A percentile compares a stretch with the other conserved stretches of the same genome.
Evolutionary conservation across 441 rosid species (phyloP).

Genomic region (Populus hybrid): DNA sequence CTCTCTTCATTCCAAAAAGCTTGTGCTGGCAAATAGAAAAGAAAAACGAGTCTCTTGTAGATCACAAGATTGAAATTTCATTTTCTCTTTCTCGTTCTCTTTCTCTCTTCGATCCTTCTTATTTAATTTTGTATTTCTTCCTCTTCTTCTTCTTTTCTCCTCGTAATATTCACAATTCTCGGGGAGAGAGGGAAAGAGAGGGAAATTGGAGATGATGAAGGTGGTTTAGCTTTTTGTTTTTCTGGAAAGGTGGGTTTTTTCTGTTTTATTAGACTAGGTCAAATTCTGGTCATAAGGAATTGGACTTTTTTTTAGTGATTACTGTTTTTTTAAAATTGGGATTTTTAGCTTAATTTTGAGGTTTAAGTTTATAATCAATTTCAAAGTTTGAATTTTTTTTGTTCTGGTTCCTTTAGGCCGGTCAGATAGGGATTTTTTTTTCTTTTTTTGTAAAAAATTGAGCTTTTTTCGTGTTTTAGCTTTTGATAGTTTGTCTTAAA

Average conservation of each 20-base stretch:
- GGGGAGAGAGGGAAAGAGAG: conserved; percentile 20
- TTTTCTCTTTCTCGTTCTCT: neutral
- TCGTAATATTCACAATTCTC: conserved; percentile 5
- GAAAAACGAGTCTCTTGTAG: neutral
- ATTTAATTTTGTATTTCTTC: conserved; percentile 9
- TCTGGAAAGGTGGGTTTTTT: conserved; percentile 33
- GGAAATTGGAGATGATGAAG: conserved; percentile 16
- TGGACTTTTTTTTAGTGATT: neutral
- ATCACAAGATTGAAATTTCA: neutral
- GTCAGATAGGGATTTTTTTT: conserved; percentile 32
- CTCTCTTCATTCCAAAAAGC: neutral
- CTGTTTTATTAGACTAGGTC: conserved; percentile 23
- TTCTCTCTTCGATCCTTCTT: conserved; percentile 11
- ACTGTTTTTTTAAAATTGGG: neutral
- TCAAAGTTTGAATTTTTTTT: neutral
- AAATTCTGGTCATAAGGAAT: conserved; percentile 11
- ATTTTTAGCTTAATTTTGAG: conserved; percentile 2
- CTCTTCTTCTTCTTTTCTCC: neutral
- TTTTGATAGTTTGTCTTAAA: neutral
- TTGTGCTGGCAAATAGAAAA: neutral
- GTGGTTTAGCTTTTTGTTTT: conserved; percentile 12
- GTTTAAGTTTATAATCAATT: neutral
- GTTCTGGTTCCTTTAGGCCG: neutral
- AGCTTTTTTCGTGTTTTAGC: conserved; percentile 12
- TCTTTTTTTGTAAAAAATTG: conserved; percentile 16